phyloP scores from a whole-genome alignment of 1,139 yeast species.

The Debaryomycetaceae sp. region DNA sequence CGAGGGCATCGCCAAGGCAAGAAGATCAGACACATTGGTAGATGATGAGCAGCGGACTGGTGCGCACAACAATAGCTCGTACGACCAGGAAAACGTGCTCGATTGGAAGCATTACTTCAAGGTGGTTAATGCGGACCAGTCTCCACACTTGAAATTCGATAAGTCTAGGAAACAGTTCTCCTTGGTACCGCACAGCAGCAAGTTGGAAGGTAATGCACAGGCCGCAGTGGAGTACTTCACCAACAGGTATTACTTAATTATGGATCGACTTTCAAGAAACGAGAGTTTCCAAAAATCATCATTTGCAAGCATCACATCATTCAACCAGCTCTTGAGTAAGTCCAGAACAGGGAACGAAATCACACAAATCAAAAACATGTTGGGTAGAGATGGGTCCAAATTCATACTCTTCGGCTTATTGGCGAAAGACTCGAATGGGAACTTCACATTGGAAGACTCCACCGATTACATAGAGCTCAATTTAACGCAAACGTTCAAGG shows the following conservation, averaged over 20 bases:
- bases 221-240: slow-evolving; percentile 26
- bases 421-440: slow-evolving; percentile 60
- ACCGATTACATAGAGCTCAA: slow-evolving; percentile 76
- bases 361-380: slow-evolving; percentile 73
- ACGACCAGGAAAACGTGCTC: slow-evolving; percentile 22
- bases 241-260: slow-evolving; percentile 54
- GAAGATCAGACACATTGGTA: slow-evolving; percentile 29
- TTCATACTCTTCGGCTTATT: slow-evolving; percentile 80
- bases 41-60: slow-evolving; percentile 14
- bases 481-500: slow-evolving; percentile 60
- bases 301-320: slow-evolving; percentile 35
- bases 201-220: slow-evolving; percentile 17
- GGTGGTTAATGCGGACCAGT: slow-evolving; percentile 60
- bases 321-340: slow-evolving; percentile 24
- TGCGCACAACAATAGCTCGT: slow-evolving; percentile 4
- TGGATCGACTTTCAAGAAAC: slow-evolving; percentile 72
- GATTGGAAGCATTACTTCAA: slow-evolving; percentile 75
- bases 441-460: slow-evolving; percentile 75
- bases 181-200: slow-evolving; percentile 15
- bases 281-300: slow-evolving; percentile 63
- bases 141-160: slow-evolving; percentile 67
- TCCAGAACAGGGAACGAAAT: slow-evolving; percentile 45
- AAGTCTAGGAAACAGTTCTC: slow-evolving; percentile 62
- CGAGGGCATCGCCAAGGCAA: slow-evolving; percentile 13
- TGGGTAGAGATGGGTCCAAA: slow-evolving; percentile 77